phyloP scores from a whole-genome alignment of 2,329 filamentous ascomycete species.

The Purpureocillium takamizusanense region DNA sequence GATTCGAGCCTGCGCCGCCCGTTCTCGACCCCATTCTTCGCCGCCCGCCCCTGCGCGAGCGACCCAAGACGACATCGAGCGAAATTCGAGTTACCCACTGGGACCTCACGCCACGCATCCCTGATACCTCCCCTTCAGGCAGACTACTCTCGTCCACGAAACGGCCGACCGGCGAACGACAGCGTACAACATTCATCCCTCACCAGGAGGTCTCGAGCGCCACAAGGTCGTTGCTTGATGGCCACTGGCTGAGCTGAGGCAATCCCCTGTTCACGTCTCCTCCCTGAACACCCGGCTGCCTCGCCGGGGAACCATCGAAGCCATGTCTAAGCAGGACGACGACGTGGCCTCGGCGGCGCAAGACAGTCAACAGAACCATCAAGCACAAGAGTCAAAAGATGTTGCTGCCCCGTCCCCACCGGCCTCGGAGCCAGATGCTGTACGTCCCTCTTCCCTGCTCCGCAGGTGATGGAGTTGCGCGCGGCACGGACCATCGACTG shows the following conservation, averaged over 20 bases:
- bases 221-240: slow-evolving; percentile 4
- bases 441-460: slow-evolving; percentile 11
- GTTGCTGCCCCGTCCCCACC: slow-evolving; percentile 15
- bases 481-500: too few relatives aligned
- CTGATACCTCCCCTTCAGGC: too few relatives aligned
- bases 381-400: slow-evolving; percentile 14
- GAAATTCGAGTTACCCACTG: too few relatives aligned
- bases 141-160: too few relatives aligned
- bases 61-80: too few relatives aligned
- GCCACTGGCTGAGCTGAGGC: slow-evolving; percentile 5
- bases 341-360: slow-evolving; percentile 16
- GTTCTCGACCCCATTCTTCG: too few relatives aligned
- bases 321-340: slow-evolving; percentile 25
- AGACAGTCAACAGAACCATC: slow-evolving; percentile 4
- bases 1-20: too few relatives aligned
- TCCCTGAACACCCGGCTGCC: too few relatives aligned
- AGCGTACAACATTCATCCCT: neutral
- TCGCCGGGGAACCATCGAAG: slow-evolving; percentile 5
- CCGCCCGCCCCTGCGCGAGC: too few relatives aligned
- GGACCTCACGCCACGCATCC: too few relatives aligned
- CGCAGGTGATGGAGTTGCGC: too few relatives aligned
- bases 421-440: slow-evolving; percentile 18
- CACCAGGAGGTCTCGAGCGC: neutral
- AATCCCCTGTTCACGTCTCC: too few relatives aligned
- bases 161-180: neutral